Evolutionary conservation across 164 flowering plant species (phyloP).

Genomic region (Umbilicus rupestris): DNA sequence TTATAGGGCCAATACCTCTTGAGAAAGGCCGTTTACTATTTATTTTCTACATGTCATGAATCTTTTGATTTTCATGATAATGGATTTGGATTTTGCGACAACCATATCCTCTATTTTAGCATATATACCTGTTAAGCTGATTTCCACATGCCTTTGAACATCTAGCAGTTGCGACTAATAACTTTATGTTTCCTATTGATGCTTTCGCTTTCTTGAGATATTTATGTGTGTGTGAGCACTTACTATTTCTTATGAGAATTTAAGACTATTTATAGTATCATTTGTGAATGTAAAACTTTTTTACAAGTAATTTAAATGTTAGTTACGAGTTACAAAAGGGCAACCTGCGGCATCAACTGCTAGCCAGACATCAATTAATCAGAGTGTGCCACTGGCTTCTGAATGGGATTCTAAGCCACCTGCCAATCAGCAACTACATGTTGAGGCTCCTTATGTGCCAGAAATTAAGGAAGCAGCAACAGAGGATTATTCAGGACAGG

Average conservation of each 20-base stretch:
- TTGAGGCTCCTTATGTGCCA: not conserved
- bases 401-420: slow-evolving; percentile 41
- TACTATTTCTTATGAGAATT: not conserved
- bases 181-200: not conserved
- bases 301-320: slow-evolving; percentile 9
- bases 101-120: too few species aligned
- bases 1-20: not conserved
- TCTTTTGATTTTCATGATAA: not conserved
- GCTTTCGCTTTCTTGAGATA: too few species aligned
- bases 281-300: not conserved
- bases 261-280: not conserved
- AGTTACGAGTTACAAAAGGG: slow-evolving; percentile 64
- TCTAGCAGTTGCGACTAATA: not conserved
- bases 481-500: not conserved
- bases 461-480: not conserved
- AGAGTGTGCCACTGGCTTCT: slow-evolving; percentile 29
- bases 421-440: slow-evolving; percentile 12
- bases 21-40: not conserved
- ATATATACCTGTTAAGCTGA: not conserved
- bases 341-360: slow-evolving; percentile 34
- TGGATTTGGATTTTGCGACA: too few species aligned
- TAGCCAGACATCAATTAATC: slow-evolving; percentile 27
- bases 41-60: not conserved
- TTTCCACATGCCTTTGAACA: not conserved
- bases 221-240: too few species aligned